Base-by-base conservation (phyloP, 1,284 basidiomycete species). In the Trametes versicolor region DNA sequence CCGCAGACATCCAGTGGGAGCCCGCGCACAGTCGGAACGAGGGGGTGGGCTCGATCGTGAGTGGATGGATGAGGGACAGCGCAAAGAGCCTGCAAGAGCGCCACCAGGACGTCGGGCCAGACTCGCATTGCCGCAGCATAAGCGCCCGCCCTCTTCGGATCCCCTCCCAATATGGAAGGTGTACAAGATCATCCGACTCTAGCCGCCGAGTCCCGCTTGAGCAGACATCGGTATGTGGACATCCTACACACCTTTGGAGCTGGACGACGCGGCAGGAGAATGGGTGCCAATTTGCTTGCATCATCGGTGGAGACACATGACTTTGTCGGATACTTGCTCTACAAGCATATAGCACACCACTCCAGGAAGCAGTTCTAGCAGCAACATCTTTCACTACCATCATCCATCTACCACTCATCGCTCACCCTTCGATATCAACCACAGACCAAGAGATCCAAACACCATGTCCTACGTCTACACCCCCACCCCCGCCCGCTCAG, bases 401-500 rank as follows among this genome's bases (percentile, higher is more conserved):
- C 27, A 15, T 25, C 51, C 51, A 5, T 43, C 50, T 32, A 25
- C 37, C 54, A 57, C 39, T 19, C 29, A 29, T 29, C 34, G 15
- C 53, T 25, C 29, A 41, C 47, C 32, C 21, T 12, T 4, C 34
- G 27, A 19, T 21, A 29, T 25, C 29, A 36, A n/a, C 12, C 47
- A 17, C 34, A 37, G 6, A 36, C 23, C 21, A 12, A 43, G 23
- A 41, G n/a, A 32, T 13, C 10, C 41, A 25, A 29, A 25, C 17
- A 27, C 4, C 19, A 62, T 62, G 61, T 9, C 37, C 27, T 57
- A 57, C 61, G 39, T 49, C 29, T 62, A 62, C 49, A 45, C n/a
- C 29, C 37, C 61, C 54, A 45, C 54, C 27, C 61, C 61, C 21
- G 54, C 61, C 27, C 61, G 61, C 48, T 57, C 61, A 21, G 61